phyloP scores from a whole-genome alignment of 768 basidiomycete species.

The Boletus rubroflammeus region DNA sequence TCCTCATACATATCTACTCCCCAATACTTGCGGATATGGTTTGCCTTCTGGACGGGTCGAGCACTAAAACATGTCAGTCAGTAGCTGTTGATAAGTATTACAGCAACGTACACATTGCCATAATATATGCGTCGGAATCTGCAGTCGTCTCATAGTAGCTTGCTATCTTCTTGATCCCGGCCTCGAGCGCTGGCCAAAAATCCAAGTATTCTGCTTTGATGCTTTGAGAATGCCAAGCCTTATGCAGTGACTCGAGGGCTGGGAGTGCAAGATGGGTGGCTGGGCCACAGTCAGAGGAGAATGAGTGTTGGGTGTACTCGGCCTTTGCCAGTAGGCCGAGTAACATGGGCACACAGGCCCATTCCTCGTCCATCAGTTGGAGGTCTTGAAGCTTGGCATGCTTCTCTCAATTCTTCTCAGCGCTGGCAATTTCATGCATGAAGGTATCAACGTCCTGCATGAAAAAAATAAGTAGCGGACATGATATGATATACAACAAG shows the following conservation, averaged over 20 bases:
- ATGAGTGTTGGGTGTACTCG: background rate
- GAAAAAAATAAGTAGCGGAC: background rate
- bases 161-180: background rate
- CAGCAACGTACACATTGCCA: background rate
- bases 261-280: background rate
- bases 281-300: background rate
- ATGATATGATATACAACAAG: background rate
- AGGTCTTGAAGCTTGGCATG: background rate
- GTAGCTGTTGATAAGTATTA: background rate
- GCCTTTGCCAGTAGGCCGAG: background rate
- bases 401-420: background rate
- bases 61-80: too few species aligned
- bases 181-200: background rate
- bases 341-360: background rate
- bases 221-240: background rate
- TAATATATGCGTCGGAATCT: background rate
- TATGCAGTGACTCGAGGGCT: background rate
- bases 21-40: background rate
- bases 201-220: background rate
- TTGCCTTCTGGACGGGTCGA: background rate
- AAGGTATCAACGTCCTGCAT: background rate
- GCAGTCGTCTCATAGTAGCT: background rate
- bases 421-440: background rate
- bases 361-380: background rate
- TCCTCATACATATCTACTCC: too few species aligned